phyloP scores from a whole-genome alignment of 1,284 basidiomycete species.

The Apiotrichum montevideense region DNA sequence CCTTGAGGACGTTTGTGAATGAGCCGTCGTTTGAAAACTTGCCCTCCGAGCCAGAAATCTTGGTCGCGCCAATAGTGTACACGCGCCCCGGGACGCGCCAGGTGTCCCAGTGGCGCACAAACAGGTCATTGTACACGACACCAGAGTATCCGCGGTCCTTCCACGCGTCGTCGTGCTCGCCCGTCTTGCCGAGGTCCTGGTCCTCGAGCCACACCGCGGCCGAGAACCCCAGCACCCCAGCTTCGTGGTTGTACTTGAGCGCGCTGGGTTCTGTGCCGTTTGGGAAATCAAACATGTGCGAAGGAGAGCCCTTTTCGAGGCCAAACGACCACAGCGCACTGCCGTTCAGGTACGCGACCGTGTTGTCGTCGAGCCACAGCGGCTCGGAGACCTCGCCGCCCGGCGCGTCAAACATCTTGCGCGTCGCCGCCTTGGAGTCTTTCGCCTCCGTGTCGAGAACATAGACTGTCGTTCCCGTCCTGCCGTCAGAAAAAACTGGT shows the following conservation, averaged over 20 bases:
- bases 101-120: conserved; percentile 81
- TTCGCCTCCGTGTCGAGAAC: conserved; percentile 20
- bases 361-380: conserved; percentile 38
- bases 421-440: conserved; percentile 7
- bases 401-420: conserved; percentile 20
- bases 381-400: conserved; percentile 23
- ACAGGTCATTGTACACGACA: conserved; percentile 69
- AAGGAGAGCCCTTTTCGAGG: conserved; percentile 13
- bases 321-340: conserved; percentile 23
- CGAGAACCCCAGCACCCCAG: conserved; percentile 55
- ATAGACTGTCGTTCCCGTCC: conserved; percentile 64
- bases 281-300: conserved; percentile 31
- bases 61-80: conserved; percentile 31
- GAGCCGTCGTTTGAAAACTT: conserved; percentile 40
- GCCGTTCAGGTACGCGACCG: conserved; percentile 43
- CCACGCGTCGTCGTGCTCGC: conserved; percentile 62
- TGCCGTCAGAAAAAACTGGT: conserved; percentile 31
- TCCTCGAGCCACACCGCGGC: conserved; percentile 65
- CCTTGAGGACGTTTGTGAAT: conserved; percentile 59
- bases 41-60: conserved; percentile 44
- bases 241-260: conserved; percentile 56
- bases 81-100: conserved; percentile 69
- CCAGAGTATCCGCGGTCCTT: conserved; percentile 66
- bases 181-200: conserved; percentile 61
- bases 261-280: conserved; percentile 55